These are phyloP conservation scores for Ilex paraguariensis DNA, from an alignment of 305 asterid species.

Conservation along the genomic window DNA sequence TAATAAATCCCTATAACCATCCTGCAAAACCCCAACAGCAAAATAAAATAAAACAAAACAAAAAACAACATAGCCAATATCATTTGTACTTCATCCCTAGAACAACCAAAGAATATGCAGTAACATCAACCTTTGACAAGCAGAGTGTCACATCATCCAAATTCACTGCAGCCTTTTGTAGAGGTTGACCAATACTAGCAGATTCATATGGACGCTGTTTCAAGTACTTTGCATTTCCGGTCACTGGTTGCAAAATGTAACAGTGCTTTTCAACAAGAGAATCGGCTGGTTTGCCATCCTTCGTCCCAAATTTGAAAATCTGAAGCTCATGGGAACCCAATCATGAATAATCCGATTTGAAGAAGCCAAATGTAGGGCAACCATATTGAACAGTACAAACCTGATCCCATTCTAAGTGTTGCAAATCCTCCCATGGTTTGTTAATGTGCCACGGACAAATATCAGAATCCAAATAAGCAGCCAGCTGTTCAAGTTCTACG, in stretches of 20 bases:
- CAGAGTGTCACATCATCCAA: conserved; percentile 94
- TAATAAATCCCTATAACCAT: conserved; percentile 79
- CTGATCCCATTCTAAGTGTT: conserved; percentile 84
- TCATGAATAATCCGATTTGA: conserved; percentile 16
- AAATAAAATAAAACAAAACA: conserved; percentile 13
- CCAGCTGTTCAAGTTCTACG: conserved; percentile 85
- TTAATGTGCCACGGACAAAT: conserved; percentile 66
- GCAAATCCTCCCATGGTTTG: conserved; percentile 79
- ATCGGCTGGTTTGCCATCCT: conserved; percentile 71
- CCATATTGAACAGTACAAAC: conserved; percentile 32
- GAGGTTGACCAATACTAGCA: conserved; percentile 47
- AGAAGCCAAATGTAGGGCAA: conserved; percentile 14
- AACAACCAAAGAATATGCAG: conserved; percentile 9
- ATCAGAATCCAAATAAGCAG: conserved; percentile 88
- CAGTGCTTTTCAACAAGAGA: conserved; percentile 48
- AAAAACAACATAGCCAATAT: background rate
- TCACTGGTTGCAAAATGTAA: conserved; percentile 79
- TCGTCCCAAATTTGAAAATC: conserved; percentile 83
- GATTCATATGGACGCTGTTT: conserved; percentile 68
- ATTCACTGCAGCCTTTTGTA: conserved; percentile 76
- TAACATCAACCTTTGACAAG: conserved; percentile 72
- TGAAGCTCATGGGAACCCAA: conserved; percentile 22
- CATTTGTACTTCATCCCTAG: background rate
- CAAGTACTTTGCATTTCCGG: conserved; percentile 84
- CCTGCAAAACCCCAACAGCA: conserved; percentile 34